Percentiles rank a stretch among this genome's conserved stretches.
These are phyloP conservation scores for Aspergillus transmontanensis DNA, from an alignment of 2,329 filamentous ascomycete species.

Conservation along the genomic window DNA sequence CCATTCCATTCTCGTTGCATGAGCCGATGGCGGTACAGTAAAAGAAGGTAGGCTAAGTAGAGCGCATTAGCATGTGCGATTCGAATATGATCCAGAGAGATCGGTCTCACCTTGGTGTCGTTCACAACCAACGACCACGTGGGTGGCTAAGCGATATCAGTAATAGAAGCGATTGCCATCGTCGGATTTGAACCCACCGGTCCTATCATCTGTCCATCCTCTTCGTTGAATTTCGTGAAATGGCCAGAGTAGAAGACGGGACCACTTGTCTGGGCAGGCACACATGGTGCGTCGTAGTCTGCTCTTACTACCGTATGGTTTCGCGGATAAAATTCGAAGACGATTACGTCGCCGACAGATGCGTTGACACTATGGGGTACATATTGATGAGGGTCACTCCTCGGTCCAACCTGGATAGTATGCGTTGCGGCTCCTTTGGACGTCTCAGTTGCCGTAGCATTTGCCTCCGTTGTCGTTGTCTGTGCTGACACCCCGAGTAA, in stretches of 20 bases:
- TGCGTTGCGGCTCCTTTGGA: slow-evolving; percentile 29
- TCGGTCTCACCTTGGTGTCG: slow-evolving; percentile 52
- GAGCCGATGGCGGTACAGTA: slow-evolving; percentile 70
- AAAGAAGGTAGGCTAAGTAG: slow-evolving; percentile 60
- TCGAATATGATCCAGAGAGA: too few species aligned
- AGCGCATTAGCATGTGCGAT: slow-evolving; percentile 3
- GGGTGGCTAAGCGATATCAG: slow-evolving; percentile 29
- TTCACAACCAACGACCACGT: slow-evolving; percentile 54
- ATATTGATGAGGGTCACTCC: slow-evolving; percentile 35
- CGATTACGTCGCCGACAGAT: slow-evolving; percentile 36
- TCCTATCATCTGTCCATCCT: slow-evolving; percentile 45
- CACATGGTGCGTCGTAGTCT: slow-evolving; percentile 62
- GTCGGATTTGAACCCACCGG: slow-evolving; percentile 26
- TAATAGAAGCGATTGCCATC: not conserved
- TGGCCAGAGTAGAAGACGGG: slow-evolving; percentile 34
- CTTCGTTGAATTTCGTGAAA: slow-evolving; percentile 51
- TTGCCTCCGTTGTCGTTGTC: not conserved
- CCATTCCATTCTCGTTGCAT: slow-evolving; percentile 68
- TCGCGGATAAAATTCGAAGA: slow-evolving; percentile 64
- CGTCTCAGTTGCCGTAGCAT: slow-evolving; percentile 9
- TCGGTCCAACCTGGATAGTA: slow-evolving; percentile 38
- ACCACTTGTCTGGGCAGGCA: slow-evolving; percentile 49
- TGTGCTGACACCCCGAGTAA: not conserved
- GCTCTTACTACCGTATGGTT: slow-evolving; percentile 67
- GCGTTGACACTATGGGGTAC: slow-evolving; percentile 32